phyloP scores from a whole-genome alignment of 805 yeast species.

The Nematodospora valgi region DNA sequence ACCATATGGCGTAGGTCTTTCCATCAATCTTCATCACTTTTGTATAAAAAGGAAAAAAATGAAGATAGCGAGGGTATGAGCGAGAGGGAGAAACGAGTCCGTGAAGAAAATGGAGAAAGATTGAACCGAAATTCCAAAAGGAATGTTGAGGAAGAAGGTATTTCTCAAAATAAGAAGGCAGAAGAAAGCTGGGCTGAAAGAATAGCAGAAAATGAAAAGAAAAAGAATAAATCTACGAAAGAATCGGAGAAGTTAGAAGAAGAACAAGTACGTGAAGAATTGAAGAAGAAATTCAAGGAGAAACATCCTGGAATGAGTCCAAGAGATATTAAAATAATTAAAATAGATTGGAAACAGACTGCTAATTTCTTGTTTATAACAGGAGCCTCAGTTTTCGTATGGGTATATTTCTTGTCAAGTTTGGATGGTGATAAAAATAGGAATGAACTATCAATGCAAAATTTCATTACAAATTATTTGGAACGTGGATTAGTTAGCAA shows the following conservation, averaged over 20 bases:
- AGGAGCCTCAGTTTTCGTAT: slow-evolving; percentile 4
- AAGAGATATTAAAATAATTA: slow-evolving; percentile 29
- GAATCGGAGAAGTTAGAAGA: too few relatives aligned
- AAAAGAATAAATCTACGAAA: background rate
- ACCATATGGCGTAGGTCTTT: too few relatives aligned
- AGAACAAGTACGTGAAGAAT: slow-evolving; percentile 31
- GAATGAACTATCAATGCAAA: slow-evolving; percentile 61
- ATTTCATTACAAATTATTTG: slow-evolving; percentile 74
- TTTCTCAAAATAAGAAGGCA: too few relatives aligned
- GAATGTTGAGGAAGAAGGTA: too few relatives aligned
- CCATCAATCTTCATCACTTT: too few relatives aligned
- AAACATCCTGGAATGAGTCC: slow-evolving; percentile 24
- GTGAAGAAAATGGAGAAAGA: slow-evolving; percentile 23
- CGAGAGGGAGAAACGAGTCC: slow-evolving; percentile 2
- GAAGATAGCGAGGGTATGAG: background rate
- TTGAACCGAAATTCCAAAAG: too few relatives aligned
- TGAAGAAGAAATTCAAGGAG: slow-evolving; percentile 27
- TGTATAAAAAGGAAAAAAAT: too few relatives aligned
- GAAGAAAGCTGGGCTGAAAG: too few relatives aligned
- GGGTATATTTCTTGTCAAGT: slow-evolving; percentile 7
- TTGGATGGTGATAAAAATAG: slow-evolving; percentile 6
- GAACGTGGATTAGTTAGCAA: slow-evolving; percentile 76
- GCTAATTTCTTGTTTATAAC: slow-evolving; percentile 4
- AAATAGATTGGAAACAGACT: slow-evolving; percentile 16
- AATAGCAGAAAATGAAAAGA: too few relatives aligned